A percentile compares a stretch with the other conserved stretches of the same genome.
phyloP scores from a whole-genome alignment of 1,139 yeast species.

The Suhomyces ambrosiae region DNA sequence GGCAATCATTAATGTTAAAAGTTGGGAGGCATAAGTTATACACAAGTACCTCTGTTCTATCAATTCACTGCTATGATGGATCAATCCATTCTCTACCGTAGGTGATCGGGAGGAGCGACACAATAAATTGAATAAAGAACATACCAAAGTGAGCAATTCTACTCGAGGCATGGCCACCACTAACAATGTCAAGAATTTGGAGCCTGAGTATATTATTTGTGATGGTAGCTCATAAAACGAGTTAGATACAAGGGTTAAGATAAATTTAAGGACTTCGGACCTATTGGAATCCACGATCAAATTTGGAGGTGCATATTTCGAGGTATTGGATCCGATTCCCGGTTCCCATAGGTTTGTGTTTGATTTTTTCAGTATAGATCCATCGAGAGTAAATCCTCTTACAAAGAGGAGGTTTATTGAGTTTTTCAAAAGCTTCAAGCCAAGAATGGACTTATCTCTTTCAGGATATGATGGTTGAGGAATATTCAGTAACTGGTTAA shows the following conservation, averaged over 20 bases:
- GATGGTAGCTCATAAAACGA: slow-evolving; percentile 56
- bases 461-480: slow-evolving; percentile 4
- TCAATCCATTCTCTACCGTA: slow-evolving; percentile 40
- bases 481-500: slow-evolving; percentile 4
- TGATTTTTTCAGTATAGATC: slow-evolving; percentile 12
- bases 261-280: slow-evolving; percentile 62
- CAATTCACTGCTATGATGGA: slow-evolving; percentile 26
- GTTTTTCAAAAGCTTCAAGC: slow-evolving; percentile 6
- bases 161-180: slow-evolving; percentile 55
- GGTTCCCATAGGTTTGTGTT: slow-evolving; percentile 63
- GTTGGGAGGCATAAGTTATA: slow-evolving; percentile 61
- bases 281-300: slow-evolving; percentile 64
- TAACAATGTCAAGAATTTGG: slow-evolving; percentile 58
- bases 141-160: slow-evolving; percentile 55
- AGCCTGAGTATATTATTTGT: slow-evolving; percentile 52
- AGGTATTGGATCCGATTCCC: slow-evolving; percentile 60
- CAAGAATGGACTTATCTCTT: slow-evolving; percentile 30
- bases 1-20: slow-evolving; percentile 60
- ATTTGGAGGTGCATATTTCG: slow-evolving; percentile 46
- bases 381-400: slow-evolving; percentile 57
- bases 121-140: slow-evolving; percentile 67
- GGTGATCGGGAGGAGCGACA: slow-evolving; percentile 40
- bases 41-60: slow-evolving; percentile 55
- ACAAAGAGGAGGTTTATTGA: slow-evolving; percentile 49
- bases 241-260: slow-evolving; percentile 65